Base-by-base conservation (phyloP, 441 rosid species). In the Macaranga tanarius region DNA sequence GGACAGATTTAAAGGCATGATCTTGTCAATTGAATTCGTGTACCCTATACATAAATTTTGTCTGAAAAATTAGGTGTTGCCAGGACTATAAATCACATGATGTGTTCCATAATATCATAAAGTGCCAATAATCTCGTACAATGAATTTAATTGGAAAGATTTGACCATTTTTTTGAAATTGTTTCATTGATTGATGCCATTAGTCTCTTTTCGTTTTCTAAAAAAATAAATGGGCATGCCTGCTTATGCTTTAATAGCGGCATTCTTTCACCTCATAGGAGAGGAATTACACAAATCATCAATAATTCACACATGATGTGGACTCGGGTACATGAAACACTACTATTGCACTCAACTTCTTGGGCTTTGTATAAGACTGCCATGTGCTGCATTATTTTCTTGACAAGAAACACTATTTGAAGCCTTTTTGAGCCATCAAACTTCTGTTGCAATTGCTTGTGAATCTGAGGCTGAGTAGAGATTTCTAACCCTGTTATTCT, bases 11-110 rank as follows among this genome's bases (percentile, higher is more conserved):
- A 42, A 42, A 42, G 47, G 47, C 47, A 42, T 54, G 25, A 54
- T 20, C 23, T 54, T 17, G 7, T 54, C 23, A 54, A 19, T 5
- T 51, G 19, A 19, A 51, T 11, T n/a, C 25, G 22, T 48, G 10
- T 11, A 25, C 50, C 10, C 19, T 50, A 22, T 26, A 25, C 13
- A 20, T 65, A 15, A 23, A 16, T 61, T 67, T 50, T 71, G 70
- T 28, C 40, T n/a, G 55, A 47, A 25, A 66, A 22, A 31, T 61
- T 20, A 19, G 57, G 62, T 15, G 15, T 25, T 73, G 10, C 12
- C 2, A 64, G n/a, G 54, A 55, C 62, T 11, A 40, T 60, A 25
- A 34, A 74, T 67, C 80, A 77, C 78, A 77, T 76, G 83, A 58
- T 19, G 13, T 74, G 78, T 68, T 57, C 54, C 45, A 31, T 44